Base-by-base conservation (phyloP, 345 rosid species). In the Syzygium grande region DNA sequence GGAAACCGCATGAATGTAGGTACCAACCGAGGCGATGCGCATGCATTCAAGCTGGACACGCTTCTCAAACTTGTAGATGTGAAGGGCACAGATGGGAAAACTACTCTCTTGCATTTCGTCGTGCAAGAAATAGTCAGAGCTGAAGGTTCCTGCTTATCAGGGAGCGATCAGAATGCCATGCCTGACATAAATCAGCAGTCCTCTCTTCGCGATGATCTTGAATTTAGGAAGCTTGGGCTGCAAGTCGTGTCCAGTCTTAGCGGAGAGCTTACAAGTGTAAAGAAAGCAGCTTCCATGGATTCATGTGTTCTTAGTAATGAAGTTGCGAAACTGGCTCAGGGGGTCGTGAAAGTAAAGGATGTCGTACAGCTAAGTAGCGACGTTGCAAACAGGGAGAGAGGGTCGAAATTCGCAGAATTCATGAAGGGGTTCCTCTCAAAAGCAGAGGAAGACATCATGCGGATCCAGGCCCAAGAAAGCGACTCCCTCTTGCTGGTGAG, bases 1-100 rank as follows among this genome's bases (percentile, higher is more conserved):
- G 98, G 99, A 83, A 97, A 98, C 90, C 91, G 98, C 43, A 97
- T 97, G 99, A 97, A 98, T 68, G 94, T 96, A 58, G 98, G 98
- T 86, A 98, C 99, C n/a, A 95, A 94, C 87, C 94, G 97, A 12
- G 98, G 99, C 0, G 98, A 95, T 79, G 99, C 99, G 0, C 97
- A 92, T 5, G 98, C 99, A 52, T 98, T 97, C 94, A 98, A 97
- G 96, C 98, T 98, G 14, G 98, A 98, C 89, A 98, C 99, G 0
- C 98, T 98, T 52, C 91, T 97, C 46, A 98, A 96, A 73, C 96
- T 95, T 52, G 98, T 96, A 34, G 99, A 96, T 79, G 91, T 98
- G 22, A 97, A 96, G 91, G 99, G 98, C 52, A 86, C 95, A 0
- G 99, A 97, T 89, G 98, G 99, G 58, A 97, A 95, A 89, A 98